A percentile compares a stretch with the other conserved stretches of the same genome.
Conservation (phyloP, 179 eudicot species). For the Drosera spatulata region DNA sequence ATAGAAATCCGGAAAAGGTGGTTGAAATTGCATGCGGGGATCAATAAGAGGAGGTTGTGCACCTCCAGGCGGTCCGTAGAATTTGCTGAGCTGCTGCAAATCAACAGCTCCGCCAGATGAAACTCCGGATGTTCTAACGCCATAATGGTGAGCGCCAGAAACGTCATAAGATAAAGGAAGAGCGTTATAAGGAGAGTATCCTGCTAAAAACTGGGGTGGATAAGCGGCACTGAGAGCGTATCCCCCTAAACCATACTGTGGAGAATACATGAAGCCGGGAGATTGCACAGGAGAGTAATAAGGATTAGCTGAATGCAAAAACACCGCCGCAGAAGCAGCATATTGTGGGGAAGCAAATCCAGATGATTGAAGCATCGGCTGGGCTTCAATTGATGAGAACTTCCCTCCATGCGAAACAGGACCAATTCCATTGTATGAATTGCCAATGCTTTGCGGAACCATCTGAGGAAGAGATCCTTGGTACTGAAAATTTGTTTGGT, state of each 20-base stretch:
- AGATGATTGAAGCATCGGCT: slow-evolving; percentile 26
- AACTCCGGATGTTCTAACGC: slow-evolving; percentile 29
- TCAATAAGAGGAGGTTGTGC: slow-evolving; percentile 30
- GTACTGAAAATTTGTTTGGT: slow-evolving; percentile 19
- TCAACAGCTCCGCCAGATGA: slow-evolving; percentile 37
- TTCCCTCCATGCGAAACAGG: slow-evolving; percentile 10
- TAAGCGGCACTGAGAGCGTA: slow-evolving; percentile 22
- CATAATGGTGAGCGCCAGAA: slow-evolving; percentile 27
- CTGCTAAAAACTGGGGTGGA: slow-evolving; percentile 26
- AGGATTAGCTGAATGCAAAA: slow-evolving; percentile 28
- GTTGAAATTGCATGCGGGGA: slow-evolving; percentile 34
- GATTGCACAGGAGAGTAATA: slow-evolving; percentile 26
- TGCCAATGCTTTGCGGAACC: slow-evolving; percentile 20
- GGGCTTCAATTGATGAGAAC: slow-evolving; percentile 22
- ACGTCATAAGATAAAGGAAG: slow-evolving; percentile 31
- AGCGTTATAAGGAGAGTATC: slow-evolving; percentile 22
- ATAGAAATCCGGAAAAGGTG: slow-evolving; percentile 28
- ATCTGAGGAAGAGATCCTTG: slow-evolving; percentile 27
- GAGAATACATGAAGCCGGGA: slow-evolving; percentile 30
- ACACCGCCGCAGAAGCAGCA: slow-evolving; percentile 17
- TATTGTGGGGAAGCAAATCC: slow-evolving; percentile 29
- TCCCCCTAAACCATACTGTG: slow-evolving; percentile 26
- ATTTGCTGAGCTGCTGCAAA: slow-evolving; percentile 30
- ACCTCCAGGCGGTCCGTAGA: slow-evolving; percentile 42
- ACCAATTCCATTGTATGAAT: neutral